Conservation (phyloP, 2,329 filamentous ascomycete genomes). For the Neopestalotiopsis sp. region DNA sequence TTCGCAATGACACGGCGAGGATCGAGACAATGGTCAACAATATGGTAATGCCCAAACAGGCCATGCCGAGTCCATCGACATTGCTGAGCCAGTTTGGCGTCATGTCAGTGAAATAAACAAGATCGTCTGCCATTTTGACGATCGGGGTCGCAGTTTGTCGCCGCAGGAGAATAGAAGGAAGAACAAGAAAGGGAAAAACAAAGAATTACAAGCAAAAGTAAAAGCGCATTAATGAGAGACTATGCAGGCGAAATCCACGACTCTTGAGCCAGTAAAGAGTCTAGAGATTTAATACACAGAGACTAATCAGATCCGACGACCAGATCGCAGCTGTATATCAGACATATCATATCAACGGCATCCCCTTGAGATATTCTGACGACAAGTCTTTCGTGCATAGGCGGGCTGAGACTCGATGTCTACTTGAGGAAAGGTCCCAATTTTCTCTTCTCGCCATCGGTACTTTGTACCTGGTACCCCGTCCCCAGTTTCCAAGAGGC, state of each 20-base stretch:
- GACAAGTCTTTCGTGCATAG: neutral
- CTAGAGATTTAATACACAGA: no score
- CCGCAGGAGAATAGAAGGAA: neutral
- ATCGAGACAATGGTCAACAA: neutral
- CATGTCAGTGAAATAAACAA: conserved; percentile 2
- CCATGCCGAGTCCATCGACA: neutral
- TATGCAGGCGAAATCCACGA: neutral
- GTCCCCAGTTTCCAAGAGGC: neutral
- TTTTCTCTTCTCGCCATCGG: neutral
- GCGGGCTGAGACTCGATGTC: neutral
- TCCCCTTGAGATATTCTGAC: neutral
- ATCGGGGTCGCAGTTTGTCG: neutral
- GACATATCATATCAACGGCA: no score
- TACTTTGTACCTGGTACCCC: neutral
- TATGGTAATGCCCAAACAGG: neutral
- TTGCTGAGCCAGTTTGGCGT: neutral
- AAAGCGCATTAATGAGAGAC: neutral
- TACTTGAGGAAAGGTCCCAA: neutral
- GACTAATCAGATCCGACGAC: no score
- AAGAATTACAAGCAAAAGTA: neutral
- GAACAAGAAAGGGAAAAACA: neutral
- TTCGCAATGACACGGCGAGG: neutral
- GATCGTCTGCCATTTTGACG: neutral
- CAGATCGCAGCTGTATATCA: no score
- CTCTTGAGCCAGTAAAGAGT: neutral